Conservation (phyloP, 495 filamentous ascomycete genomes). For the Penicillium turbatum region DNA sequence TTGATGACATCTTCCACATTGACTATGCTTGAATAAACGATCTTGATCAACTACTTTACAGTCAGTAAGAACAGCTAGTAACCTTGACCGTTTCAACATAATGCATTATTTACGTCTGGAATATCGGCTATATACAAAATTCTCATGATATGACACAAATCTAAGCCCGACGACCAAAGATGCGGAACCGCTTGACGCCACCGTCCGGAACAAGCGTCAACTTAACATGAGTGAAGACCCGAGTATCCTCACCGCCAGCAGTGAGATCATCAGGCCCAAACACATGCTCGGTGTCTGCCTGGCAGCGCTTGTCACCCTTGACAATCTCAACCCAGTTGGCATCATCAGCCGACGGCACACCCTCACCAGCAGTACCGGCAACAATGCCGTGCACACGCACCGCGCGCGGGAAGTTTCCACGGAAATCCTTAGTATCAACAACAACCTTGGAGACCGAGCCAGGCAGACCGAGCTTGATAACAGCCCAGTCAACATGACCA, state of each 20-base stretch:
- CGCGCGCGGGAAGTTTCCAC: conserved; percentile 83
- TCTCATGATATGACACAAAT: neutral
- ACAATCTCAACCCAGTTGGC: conserved; percentile 68
- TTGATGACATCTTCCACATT: too few species aligned
- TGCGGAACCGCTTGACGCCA: conserved; percentile 80
- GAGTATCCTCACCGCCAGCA: conserved; percentile 38
- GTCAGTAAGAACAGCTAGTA: neutral
- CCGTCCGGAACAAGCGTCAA: conserved; percentile 90
- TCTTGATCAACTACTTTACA: neutral
- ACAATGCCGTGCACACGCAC: conserved; percentile 54
- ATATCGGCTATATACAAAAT: conserved; percentile 9
- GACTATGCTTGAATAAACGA: too few species aligned
- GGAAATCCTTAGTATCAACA: conserved; percentile 85
- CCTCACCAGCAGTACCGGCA: conserved; percentile 49
- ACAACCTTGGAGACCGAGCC: conserved; percentile 68
- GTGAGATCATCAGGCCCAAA: conserved; percentile 44
- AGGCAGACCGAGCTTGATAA: conserved; percentile 69
- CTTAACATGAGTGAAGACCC: conserved; percentile 73
- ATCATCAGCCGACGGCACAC: conserved; percentile 54
- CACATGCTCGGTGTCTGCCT: conserved; percentile 76
- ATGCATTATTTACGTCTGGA: conserved; percentile 1
- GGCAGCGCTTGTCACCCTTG: conserved; percentile 60
- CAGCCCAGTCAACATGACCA: conserved; percentile 82
- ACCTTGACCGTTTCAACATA: neutral
- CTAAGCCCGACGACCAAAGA: conserved; percentile 62